These are phyloP conservation scores for Pleurotus giganteus DNA, from an alignment of 768 basidiomycete species.

Conservation along the genomic window DNA sequence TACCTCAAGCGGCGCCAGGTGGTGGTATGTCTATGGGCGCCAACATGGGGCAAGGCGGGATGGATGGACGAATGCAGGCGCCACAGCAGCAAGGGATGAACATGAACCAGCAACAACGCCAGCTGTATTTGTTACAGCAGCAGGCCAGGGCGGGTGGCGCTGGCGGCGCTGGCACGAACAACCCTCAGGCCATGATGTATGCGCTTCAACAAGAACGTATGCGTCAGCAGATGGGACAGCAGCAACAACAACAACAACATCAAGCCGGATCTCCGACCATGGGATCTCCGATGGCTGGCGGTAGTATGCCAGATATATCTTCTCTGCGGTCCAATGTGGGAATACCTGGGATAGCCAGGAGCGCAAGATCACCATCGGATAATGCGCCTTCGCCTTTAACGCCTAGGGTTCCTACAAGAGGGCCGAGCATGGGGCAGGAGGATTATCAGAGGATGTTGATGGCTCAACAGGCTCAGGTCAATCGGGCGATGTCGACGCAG, in stretches of 20 bases:
- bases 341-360: constrained; percentile 75
- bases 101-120: constrained; percentile 39
- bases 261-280: constrained; percentile 43
- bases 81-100: constrained; percentile 28
- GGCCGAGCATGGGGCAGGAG: constrained; percentile 42
- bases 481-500: constrained; percentile 32
- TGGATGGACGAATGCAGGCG: constrained; percentile 30
- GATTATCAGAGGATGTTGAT: constrained; percentile 57
- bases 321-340: constrained; percentile 55
- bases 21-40: constrained; percentile 16
- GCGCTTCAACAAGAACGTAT: constrained; percentile 29
- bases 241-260: constrained; percentile 42
- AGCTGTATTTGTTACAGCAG: constrained; percentile 38
- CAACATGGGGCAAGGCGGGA: constrained; percentile 23
- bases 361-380: constrained; percentile 74
- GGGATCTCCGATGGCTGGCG: constrained; percentile 28
- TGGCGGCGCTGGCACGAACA: constrained; percentile 15
- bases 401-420: constrained; percentile 39
- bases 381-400: constrained; percentile 50
- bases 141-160: constrained; percentile 21
- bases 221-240: constrained; percentile 33
- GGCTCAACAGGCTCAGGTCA: constrained; percentile 31
- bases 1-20: constrained; percentile 21
- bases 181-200: constrained; percentile 20
- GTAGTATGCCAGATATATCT: constrained; percentile 40